A percentile compares a stretch with the other conserved stretches of the same genome.
Evolutionary conservation across 495 filamentous ascomycete species (phyloP).

Genomic region (Parmelia sp.): DNA sequence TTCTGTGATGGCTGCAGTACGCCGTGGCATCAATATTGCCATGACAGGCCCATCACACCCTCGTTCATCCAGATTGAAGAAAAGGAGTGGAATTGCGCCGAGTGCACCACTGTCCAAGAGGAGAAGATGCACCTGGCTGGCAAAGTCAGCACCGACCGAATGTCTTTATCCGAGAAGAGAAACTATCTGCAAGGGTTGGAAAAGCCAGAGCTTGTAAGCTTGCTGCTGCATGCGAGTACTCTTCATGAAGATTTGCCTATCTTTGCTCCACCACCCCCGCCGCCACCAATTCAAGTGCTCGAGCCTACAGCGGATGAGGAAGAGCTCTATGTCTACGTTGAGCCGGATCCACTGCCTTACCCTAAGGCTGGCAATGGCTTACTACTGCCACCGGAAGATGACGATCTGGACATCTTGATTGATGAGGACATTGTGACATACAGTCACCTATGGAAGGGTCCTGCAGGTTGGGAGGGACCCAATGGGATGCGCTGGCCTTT

Average conservation of each 20-base stretch:
- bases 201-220: constrained; percentile 37
- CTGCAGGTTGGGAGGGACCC: constrained; percentile 19
- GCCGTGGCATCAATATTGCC: constrained; percentile 87
- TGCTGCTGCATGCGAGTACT: constrained; percentile 41
- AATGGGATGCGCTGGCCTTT: constrained; percentile 14
- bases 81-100: constrained; percentile 70
- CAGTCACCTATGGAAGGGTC: constrained; percentile 34
- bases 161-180: constrained; percentile 36
- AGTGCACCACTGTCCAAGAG: constrained; percentile 50
- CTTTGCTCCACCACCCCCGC: constrained; percentile 26
- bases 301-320: constrained; percentile 27
- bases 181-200: constrained; percentile 42
- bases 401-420: constrained; percentile 39
- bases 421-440: constrained; percentile 43
- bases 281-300: constrained; percentile 13
- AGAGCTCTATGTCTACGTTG: constrained; percentile 34
- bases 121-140: constrained; percentile 20
- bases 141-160: constrained; percentile 40
- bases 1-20: constrained; percentile 90
- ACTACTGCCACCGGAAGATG: constrained; percentile 34
- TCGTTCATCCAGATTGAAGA: constrained; percentile 60
- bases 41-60: constrained; percentile 71
- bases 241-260: constrained; percentile 37
- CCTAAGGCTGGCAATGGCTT: constrained; percentile 57
- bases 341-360: constrained; percentile 52